phyloP scores from a whole-genome alignment of 2,329 filamentous ascomycete species.

The Eutypella sp. region DNA sequence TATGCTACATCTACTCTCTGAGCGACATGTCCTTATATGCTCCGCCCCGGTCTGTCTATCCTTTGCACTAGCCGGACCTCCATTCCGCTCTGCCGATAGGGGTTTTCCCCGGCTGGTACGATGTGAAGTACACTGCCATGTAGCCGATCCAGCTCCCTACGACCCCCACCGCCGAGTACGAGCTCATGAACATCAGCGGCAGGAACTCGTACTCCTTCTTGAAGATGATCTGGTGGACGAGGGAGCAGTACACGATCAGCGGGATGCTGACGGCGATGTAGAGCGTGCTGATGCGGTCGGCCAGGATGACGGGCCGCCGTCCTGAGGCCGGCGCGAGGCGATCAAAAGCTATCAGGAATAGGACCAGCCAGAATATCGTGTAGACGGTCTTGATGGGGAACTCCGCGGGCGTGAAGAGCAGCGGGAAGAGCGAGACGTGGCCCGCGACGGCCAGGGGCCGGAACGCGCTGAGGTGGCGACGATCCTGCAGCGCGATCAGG shows the following conservation, averaged over 20 bases:
- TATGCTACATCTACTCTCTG: no score
- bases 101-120: constrained; percentile 26
- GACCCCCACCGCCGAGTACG: constrained; percentile 90
- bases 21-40: neutral
- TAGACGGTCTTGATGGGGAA: constrained; percentile 93
- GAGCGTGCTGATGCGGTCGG: constrained; percentile 84
- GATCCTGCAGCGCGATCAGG: constrained; percentile 82
- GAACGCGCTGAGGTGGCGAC: constrained; percentile 87
- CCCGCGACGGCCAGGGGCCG: constrained; percentile 86
- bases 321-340: constrained; percentile 78
- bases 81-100: neutral
- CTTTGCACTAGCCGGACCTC: no score
- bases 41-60: neutral
- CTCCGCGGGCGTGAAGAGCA: constrained; percentile 87
- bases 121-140: constrained; percentile 81
- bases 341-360: constrained; percentile 84
- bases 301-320: constrained; percentile 76
- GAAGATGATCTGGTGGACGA: constrained; percentile 79
- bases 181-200: constrained; percentile 94
- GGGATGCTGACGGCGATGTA: constrained; percentile 90
- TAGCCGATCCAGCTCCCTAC: constrained; percentile 95
- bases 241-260: constrained; percentile 80
- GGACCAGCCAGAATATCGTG: constrained; percentile 83
- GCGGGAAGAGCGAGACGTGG: constrained; percentile 90
- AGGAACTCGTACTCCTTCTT: constrained; percentile 81